Evolutionary conservation across 805 yeast genomes (phyloP), one percentile per base, ranked within the genome.

Genomic region (Saccharomycopsis sp.): DNA sequence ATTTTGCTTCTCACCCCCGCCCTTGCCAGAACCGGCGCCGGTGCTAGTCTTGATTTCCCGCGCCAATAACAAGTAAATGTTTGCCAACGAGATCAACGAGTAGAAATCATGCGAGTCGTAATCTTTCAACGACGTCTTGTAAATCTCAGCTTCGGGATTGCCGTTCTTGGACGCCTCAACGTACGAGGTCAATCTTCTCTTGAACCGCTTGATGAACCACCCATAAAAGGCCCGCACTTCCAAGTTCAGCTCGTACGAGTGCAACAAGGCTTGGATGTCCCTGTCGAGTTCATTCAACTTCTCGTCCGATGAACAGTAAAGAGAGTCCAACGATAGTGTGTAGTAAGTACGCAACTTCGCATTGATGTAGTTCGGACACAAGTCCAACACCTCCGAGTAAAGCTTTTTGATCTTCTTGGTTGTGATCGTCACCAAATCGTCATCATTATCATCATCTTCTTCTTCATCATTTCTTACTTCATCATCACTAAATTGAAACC

Each of bases 221-320:
- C 94, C 92, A 57, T 82, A 85, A 51, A 92, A 82, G 0, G 97
- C 81, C 48, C 98, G 77, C 2, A 85, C 77, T 56, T 88, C 96
- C 46, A 86, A 62, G 53, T 85, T 74, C 7, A 75, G 72, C 1
- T 75, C 69, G 46, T 74, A 67, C 10, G 66, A 59, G 3, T 62
- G 59, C 38, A 89, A 59, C 4, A 92, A 61, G 2, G 63, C 53
- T 31, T 71, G 67, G 45, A 85, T 64, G 46, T 77, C 79, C 4
- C 67, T 56, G 36, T 69, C 73, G 5, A 79, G 64, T 17, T 53
- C 57, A 13, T 50, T 43, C 19, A 51, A 48, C 19, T 68, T 67
- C 19, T 65, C 65, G 38, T 71, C 67, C 13, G 67, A 61, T 2
- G 72, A 65, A 23, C 77, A 58, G 37, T 75, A 68, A 35, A 77